Evolutionary conservation across 1,139 yeast genomes (phyloP), one percentile per base, ranked within the genome.

Genomic region (Candida glucosophila): DNA sequence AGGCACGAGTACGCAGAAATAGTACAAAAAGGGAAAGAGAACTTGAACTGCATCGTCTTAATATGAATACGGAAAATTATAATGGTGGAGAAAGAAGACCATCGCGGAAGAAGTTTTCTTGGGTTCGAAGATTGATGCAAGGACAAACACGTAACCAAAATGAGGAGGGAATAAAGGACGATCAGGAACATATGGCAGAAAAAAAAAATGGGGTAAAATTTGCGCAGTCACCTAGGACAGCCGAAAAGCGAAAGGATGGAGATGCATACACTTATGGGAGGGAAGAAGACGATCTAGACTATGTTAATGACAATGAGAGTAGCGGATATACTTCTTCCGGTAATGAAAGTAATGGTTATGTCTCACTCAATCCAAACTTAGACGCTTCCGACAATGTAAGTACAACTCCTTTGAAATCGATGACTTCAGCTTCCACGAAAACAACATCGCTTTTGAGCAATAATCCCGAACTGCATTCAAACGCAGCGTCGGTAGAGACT

Each of bases 341-440:
- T n/a, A 8, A 13, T 10, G 7, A 6, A 7, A 7, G 13, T 7
- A 16, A 8, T 8, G 21, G 40, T 35, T n/a, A n/a, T n/a, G n/a
- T n/a, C n/a, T n/a, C n/a, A n/a, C n/a, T n/a, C n/a, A n/a, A n/a
- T n/a, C n/a, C n/a, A n/a, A n/a, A n/a, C n/a, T n/a, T n/a, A n/a
- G n/a, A n/a, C n/a, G n/a, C n/a, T n/a, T 25, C 48, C 49, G 62
- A 54, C 32, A 49, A 47, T 35, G 51, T 65, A 23, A 67, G 74
- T 35, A 69, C 76, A 13, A 59, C 56, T 4, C 77, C 79, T 0
- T 47, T 72, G 24, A 59, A 69, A 32, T 71, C 77, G 12, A 52
- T 69, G 22, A 52, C 63, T 13, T 67, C 75, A 2, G 44, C 56
- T 2, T 59, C 67, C n/a, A 63, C 69, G 5, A 53, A 54, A 28